Evolutionary conservation across 345 rosid genomes (phyloP).

Genomic region (Hibiscus mutabilis): DNA sequence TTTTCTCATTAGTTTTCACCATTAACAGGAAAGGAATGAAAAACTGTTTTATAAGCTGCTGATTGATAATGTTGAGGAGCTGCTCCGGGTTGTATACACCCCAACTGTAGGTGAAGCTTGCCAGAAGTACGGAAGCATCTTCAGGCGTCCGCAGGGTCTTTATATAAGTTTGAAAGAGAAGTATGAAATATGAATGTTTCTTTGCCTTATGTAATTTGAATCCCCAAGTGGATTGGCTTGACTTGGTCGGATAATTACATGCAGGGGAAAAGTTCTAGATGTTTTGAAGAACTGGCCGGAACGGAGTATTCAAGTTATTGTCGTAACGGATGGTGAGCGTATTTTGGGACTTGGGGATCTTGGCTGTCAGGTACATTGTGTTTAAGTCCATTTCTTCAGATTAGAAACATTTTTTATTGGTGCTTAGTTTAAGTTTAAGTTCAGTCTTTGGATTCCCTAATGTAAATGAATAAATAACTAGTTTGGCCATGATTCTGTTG

Average conservation of each 20-base stretch:
- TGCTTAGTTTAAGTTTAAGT: neutral
- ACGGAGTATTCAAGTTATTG: slow-evolving; percentile 79
- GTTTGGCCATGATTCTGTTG: neutral
- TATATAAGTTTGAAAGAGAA: slow-evolving; percentile 88
- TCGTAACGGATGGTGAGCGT: slow-evolving; percentile 92
- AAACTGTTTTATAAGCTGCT: slow-evolving; percentile 80
- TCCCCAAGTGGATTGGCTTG: neutral
- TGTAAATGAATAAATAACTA: neutral
- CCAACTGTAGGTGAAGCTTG: slow-evolving; percentile 98
- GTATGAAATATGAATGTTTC: slow-evolving; percentile 34
- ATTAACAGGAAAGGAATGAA: slow-evolving; percentile 74
- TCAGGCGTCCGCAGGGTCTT: slow-evolving; percentile 90
- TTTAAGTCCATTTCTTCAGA: neutral
- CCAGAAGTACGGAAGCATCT: slow-evolving; percentile 88
- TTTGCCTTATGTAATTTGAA: neutral
- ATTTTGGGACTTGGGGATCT: slow-evolving; percentile 95
- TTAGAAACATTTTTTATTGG: neutral
- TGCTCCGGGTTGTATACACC: slow-evolving; percentile 84
- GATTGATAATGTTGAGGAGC: slow-evolving; percentile 85
- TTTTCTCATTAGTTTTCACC: neutral
- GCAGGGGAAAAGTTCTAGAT: slow-evolving; percentile 81
- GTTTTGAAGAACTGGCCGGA: slow-evolving; percentile 94
- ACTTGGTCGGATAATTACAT: neutral
- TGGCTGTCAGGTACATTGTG: slow-evolving; percentile 76
- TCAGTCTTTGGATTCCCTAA: neutral